Evolutionary conservation across 2,329 filamentous ascomycete species (phyloP).

Genomic region (Microcera coccophila): DNA sequence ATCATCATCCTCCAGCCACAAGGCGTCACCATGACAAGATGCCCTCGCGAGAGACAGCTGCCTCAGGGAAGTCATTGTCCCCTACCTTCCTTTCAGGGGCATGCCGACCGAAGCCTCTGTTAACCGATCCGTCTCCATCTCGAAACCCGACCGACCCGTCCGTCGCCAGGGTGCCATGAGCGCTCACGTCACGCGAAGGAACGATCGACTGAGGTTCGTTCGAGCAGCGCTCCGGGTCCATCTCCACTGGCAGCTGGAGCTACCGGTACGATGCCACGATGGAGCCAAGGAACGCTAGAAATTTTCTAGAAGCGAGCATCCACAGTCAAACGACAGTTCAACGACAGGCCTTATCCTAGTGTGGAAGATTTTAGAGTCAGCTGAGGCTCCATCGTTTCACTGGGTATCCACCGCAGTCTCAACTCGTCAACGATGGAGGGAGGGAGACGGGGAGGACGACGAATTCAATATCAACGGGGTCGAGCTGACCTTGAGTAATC

Average conservation of each 20-base stretch:
- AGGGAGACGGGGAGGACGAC: too few species aligned
- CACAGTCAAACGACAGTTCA: constrained; percentile 1
- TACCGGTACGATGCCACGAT: too few species aligned
- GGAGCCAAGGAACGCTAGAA: constrained; percentile 22
- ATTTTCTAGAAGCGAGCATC: constrained; percentile 22
- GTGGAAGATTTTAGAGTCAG: constrained; percentile 17
- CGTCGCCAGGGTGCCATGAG: neutral
- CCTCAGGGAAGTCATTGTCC: neutral
- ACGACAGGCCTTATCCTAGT: constrained; percentile 9
- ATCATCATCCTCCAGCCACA: too few species aligned
- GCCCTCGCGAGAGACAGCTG: too few species aligned
- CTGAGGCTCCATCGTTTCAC: constrained; percentile 19
- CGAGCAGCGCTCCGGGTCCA: neutral
- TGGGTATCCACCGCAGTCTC: constrained; percentile 3
- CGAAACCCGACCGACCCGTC: neutral
- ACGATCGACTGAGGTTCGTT: neutral
- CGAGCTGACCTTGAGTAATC: too few species aligned
- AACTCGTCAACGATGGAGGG: too few species aligned
- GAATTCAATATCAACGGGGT: too few species aligned
- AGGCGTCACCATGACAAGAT: too few species aligned
- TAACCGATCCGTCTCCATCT: neutral
- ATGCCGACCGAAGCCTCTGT: neutral
- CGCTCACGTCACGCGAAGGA: neutral
- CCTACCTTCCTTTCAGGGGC: neutral
- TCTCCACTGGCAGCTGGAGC: neutral